A percentile compares a stretch with the other conserved stretches of the same genome.
These are phyloP conservation scores for Aspergillus leporis DNA, from an alignment of 495 filamentous ascomycete species.

Conservation along the genomic window DNA sequence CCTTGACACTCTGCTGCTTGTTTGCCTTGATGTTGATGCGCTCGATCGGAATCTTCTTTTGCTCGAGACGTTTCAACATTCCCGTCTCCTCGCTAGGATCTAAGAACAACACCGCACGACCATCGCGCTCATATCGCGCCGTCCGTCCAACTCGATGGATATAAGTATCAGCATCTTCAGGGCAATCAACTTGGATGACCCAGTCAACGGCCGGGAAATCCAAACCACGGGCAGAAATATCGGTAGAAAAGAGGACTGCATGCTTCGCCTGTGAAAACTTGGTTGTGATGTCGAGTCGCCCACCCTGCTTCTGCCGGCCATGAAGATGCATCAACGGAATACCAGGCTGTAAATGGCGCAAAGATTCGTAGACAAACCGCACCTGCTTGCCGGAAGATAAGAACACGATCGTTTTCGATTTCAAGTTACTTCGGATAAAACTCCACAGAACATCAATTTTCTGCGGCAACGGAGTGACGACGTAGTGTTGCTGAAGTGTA, in stretches of 20 bases:
- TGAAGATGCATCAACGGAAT: constrained; percentile 94
- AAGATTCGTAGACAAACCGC: constrained; percentile 88
- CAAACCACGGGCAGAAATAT: constrained; percentile 88
- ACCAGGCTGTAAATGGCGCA: constrained; percentile 92
- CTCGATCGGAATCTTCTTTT: constrained; percentile 84
- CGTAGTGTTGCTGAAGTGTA: constrained; percentile 86
- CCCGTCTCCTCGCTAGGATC: constrained; percentile 88
- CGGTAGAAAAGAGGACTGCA: constrained; percentile 89
- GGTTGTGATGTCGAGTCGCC: constrained; percentile 80
- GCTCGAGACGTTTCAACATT: constrained; percentile 77
- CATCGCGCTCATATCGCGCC: constrained; percentile 86
- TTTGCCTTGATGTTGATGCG: constrained; percentile 81
- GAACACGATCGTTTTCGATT: constrained; percentile 91
- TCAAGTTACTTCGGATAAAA: constrained; percentile 86
- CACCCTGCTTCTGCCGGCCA: constrained; percentile 89
- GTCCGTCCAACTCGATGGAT: constrained; percentile 96
- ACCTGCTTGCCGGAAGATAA: constrained; percentile 95
- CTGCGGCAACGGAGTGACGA: constrained; percentile 76
- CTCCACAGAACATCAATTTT: constrained; percentile 92
- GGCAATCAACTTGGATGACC: constrained; percentile 94
- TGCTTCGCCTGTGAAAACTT: constrained; percentile 77
- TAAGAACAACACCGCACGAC: constrained; percentile 86
- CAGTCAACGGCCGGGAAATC: constrained; percentile 98
- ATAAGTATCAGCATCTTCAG: constrained; percentile 95
- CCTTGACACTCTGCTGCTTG: constrained; percentile 83